A percentile compares a stretch with the other conserved stretches of the same genome.
Conservation (phyloP, 2,329 filamentous ascomycete genomes). For the Microdochium trichocladiopsis region DNA sequence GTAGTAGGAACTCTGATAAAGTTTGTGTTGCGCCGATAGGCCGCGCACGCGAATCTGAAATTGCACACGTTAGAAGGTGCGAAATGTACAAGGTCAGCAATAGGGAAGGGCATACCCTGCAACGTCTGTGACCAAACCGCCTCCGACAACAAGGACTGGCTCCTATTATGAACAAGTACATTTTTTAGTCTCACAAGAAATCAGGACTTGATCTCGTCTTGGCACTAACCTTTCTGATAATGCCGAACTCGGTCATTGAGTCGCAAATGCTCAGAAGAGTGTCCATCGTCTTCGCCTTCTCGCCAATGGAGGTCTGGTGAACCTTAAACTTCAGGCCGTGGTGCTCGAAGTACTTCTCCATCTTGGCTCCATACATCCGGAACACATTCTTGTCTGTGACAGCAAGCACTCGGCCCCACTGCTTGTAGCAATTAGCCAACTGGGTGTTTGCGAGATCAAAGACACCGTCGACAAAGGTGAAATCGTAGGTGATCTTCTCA, state of each 20-base stretch:
- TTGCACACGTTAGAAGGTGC: conserved; percentile 8
- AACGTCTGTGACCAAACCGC: conserved; percentile 66
- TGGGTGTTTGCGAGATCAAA: conserved; percentile 54
- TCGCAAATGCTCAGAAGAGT: conserved; percentile 64
- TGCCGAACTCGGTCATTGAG: conserved; percentile 68
- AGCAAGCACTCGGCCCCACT: conserved; percentile 59
- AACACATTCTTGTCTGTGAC: conserved; percentile 68
- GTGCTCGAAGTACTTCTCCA: conserved; percentile 61
- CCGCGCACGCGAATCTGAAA: conserved; percentile 58
- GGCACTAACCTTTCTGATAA: conserved; percentile 49
- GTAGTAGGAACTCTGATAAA: conserved; percentile 70
- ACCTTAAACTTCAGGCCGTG: conserved; percentile 55
- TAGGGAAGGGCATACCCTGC: conserved; percentile 45
- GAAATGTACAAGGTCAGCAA: conserved; percentile 13
- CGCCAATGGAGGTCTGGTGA: conserved; percentile 68
- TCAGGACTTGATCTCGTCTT: neutral
- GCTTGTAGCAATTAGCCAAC: conserved; percentile 57
- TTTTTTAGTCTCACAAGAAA: conserved; percentile 2
- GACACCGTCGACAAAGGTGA: conserved; percentile 64
- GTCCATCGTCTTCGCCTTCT: conserved; percentile 68
- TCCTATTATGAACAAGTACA: conserved; percentile 30
- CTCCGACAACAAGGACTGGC: conserved; percentile 59
- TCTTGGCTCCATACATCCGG: conserved; percentile 58
- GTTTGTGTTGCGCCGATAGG: conserved; percentile 66
- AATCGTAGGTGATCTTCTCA: conserved; percentile 72